These are phyloP conservation scores for Acanthochlamys bracteata DNA, from an alignment of 106 monocot genomes.

Conservation along the genomic window DNA sequence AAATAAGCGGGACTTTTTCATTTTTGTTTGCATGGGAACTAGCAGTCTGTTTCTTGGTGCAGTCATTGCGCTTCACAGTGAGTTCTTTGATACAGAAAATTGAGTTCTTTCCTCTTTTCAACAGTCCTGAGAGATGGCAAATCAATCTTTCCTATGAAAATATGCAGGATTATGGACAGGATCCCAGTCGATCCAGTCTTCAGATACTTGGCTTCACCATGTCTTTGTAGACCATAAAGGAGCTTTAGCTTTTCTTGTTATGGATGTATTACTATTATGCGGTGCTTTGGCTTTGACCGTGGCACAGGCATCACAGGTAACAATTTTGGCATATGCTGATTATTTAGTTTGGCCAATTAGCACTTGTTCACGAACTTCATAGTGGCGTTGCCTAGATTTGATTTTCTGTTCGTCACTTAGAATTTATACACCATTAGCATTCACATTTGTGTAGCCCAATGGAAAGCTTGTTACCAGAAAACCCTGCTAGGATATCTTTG, in stretches of 20 bases:
- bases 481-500: background rate
- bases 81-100: background rate
- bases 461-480: slow-evolving; percentile 7
- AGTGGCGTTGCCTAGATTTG: too few species aligned
- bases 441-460: too few species aligned
- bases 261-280: slow-evolving; percentile 45
- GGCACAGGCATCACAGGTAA: slow-evolving; percentile 73
- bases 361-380: too few species aligned
- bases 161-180: slow-evolving; percentile 66
- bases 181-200: slow-evolving; percentile 25
- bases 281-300: slow-evolving; percentile 52
- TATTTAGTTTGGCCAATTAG: too few species aligned
- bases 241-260: slow-evolving; percentile 51
- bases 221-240: slow-evolving; percentile 54
- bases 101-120: too few species aligned
- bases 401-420: too few species aligned
- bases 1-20: slow-evolving; percentile 98
- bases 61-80: slow-evolving; percentile 67
- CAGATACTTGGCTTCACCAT: slow-evolving; percentile 48
- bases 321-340: background rate
- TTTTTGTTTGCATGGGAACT: slow-evolving; percentile 59
- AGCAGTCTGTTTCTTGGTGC: slow-evolving; percentile 90
- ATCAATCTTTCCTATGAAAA: slow-evolving; percentile 8
- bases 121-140: too few species aligned
- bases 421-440: too few species aligned